Conservation (phyloP, 768 basidiomycete genomes). For the Pisolithus orientalis region DNA sequence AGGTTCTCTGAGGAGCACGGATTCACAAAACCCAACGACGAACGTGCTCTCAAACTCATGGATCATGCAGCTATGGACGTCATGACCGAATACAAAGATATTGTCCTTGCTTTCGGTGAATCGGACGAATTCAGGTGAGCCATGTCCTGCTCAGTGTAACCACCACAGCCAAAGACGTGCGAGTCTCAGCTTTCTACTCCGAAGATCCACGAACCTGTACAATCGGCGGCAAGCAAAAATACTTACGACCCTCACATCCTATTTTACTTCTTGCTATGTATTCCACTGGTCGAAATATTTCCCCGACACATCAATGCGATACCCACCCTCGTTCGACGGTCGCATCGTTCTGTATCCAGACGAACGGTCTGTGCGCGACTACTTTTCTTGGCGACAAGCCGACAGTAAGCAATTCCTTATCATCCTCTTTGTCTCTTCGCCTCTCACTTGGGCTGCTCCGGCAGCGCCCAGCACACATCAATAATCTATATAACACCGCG, state of each 20-base stretch:
- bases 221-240: conserved; percentile 87
- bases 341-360: conserved; percentile 79
- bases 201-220: conserved; percentile 68
- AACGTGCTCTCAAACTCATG: conserved; percentile 83
- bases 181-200: conserved; percentile 72
- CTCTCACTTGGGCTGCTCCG: conserved; percentile 12
- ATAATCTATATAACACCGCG: conserved; percentile 92
- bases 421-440: neutral
- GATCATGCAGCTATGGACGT: conserved; percentile 78
- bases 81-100: conserved; percentile 79
- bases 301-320: conserved; percentile 60
- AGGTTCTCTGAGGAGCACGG: conserved; percentile 83
- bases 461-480: conserved; percentile 75
- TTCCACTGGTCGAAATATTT: conserved; percentile 82
- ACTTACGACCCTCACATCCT: conserved; percentile 71
- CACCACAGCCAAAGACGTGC: neutral
- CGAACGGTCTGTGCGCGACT: conserved; percentile 71
- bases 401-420: conserved; percentile 60
- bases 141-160: neutral
- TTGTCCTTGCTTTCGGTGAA: conserved; percentile 88
- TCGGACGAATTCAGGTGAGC: conserved; percentile 93
- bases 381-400: conserved; percentile 93
- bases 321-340: conserved; percentile 92
- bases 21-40: conserved; percentile 90
- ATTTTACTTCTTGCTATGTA: conserved; percentile 89